Percentiles rank a stretch among this genome's conserved stretches.
These are phyloP conservation scores for Fusarium domesticum DNA, from an alignment of 2,329 filamentous ascomycete species.

Conservation along the genomic window DNA sequence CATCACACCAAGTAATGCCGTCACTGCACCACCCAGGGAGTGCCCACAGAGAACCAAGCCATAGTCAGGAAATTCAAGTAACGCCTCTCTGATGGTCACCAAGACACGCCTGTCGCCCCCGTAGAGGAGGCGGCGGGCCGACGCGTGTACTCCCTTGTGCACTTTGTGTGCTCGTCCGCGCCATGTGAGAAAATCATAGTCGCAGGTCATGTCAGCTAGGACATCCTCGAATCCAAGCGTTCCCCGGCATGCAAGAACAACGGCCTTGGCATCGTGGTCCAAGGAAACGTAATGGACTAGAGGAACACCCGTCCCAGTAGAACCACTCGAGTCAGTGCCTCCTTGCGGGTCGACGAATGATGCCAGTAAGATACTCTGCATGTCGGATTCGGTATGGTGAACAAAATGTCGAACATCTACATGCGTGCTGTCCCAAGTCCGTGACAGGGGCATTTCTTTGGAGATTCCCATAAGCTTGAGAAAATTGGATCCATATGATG, in stretches of 20 bases:
- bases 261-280: constrained; percentile 67
- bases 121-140: constrained; percentile 64
- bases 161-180: constrained; percentile 64
- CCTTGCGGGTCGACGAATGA: constrained; percentile 70
- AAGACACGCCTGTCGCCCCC: constrained; percentile 66
- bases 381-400: constrained; percentile 57
- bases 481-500: constrained; percentile 63
- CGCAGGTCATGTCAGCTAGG: constrained; percentile 70
- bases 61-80: constrained; percentile 66
- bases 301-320: constrained; percentile 64
- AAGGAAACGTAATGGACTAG: constrained; percentile 71
- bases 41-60: constrained; percentile 68
- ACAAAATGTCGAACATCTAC: constrained; percentile 62
- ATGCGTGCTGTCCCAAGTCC: constrained; percentile 49
- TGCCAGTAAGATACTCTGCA: constrained; percentile 60
- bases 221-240: constrained; percentile 73
- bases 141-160: constrained; percentile 72
- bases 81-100: constrained; percentile 60
- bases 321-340: constrained; percentile 61
- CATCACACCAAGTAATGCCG: constrained; percentile 67
- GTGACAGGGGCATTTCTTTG: constrained; percentile 45
- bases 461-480: constrained; percentile 61
- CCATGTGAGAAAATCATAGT: constrained; percentile 65
- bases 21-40: constrained; percentile 67
- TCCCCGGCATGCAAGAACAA: constrained; percentile 69